Base-by-base conservation (phyloP, 179 eudicot species). In the Heliamphora pulchella region DNA sequence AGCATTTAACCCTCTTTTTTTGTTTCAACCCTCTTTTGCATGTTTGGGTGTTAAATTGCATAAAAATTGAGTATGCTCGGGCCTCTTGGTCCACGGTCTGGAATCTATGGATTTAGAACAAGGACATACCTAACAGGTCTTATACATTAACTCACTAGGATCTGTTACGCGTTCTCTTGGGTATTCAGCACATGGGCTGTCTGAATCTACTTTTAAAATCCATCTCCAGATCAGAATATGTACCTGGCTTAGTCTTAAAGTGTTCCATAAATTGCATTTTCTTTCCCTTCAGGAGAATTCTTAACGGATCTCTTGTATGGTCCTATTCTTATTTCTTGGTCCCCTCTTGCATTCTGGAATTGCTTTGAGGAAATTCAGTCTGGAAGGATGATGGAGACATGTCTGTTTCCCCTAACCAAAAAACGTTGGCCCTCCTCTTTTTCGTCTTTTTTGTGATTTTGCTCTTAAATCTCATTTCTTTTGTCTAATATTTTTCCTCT, bases 341-440 rank as follows among this genome's bases (percentile, higher is more conserved):
- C 81, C 80, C 76, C 71, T 41, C 46, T 73, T 72, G 71, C 83
- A 81, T 64, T 79, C 69, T 59, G 82, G 79, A 51, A 80, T 71
- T 75, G 68, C 78, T 83, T 82, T 46, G 61, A 47, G 48, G 77
- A 74, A 74, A 54, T 59, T 81, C 81, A 74, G 61, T 55, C 66
- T 79, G 74, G 81, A 73, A 83, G 75, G 76, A 20, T 68, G 89
- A 84, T 82, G 83, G 84, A 84, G 89, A 87, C 86, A 46, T 48
- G 61, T 64, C 71, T 83, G 5, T 74, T 74, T 77, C 85, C 78
- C 84, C 78, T 74, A 72, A 79, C 81, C 80, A 71, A 79, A 74
- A 84, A 85, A 84, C 72, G 89, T 84, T 44, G 13, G 84, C 74
- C 57, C 57, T 81, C 62, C 63, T 74, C 41, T 71, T 55, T 76